A percentile compares a stretch with the other conserved stretches of the same genome.
Evolutionary conservation across 169 alveolate genomes (phyloP).

Genomic region (Eimeria zaria): DNA sequence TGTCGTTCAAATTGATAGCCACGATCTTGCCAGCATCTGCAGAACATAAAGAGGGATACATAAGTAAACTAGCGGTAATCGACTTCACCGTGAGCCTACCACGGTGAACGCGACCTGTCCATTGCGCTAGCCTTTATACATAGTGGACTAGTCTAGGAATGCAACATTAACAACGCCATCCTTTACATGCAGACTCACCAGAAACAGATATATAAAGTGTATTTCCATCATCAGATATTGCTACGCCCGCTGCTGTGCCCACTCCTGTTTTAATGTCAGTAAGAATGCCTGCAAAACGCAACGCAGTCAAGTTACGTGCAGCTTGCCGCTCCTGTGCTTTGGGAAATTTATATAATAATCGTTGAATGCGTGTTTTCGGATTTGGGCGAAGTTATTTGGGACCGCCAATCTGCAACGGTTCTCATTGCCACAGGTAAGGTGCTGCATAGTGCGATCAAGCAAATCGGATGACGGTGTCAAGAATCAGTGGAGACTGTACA

Average conservation of each 20-base stretch:
- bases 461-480: not conserved
- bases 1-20: not conserved
- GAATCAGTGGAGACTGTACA: not conserved
- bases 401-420: not conserved
- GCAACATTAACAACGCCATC: not conserved
- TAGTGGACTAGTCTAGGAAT: not conserved
- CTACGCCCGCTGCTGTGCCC: not conserved
- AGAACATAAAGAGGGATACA: not conserved
- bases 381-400: not conserved
- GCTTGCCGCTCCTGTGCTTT: not conserved
- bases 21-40: constrained; percentile 18
- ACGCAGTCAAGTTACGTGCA: not conserved
- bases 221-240: constrained; percentile 39
- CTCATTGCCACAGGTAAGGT: not conserved
- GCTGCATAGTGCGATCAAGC: not conserved
- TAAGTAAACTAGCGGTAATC: not conserved
- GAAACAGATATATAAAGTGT: not conserved
- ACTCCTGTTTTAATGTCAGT: not conserved
- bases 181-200: not conserved
- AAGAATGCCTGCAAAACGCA: constrained; percentile 4
- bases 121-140: not conserved
- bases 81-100: not conserved
- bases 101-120: not conserved
- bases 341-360: not conserved
- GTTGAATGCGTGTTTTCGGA: not conserved